Base-by-base conservation (phyloP, 495 filamentous ascomycete species). In the Xanthoparmelia taractica region DNA sequence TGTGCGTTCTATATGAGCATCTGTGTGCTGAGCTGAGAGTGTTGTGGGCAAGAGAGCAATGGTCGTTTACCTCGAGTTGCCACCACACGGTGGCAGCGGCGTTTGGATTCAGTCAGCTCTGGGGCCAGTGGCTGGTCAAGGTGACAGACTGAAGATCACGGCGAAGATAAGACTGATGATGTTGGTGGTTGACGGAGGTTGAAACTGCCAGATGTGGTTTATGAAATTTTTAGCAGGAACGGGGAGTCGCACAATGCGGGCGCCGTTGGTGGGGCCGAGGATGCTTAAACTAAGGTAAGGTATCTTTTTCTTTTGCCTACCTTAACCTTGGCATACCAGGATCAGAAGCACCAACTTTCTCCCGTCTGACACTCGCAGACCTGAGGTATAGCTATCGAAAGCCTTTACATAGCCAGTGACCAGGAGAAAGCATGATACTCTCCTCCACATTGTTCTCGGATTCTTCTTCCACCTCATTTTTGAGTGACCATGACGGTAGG, bases 211-310 rank as follows among this genome's bases (percentile, higher is more conserved):
- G 27, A 52, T 18, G 27, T 52, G 48, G 48, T 17, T 52, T 52
- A 18, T 52, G 48, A 52, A 52, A 31, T 25, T 15, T 31, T 31
- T 31, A 54, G 50, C 17, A 54, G 50, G 50, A 31, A 54, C 50
- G 45, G 50, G 27, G 8, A 33, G 29, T 54, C 50, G 50, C 50
- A 54, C 50, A 54, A 54, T 2, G 50, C 50, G 50, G 50, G 29
- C 6, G 27, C 50, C 50, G 50, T 54, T 31, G 7, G 50, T 13
- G 50, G 48, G 48, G 47, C 47, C 47, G 47, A 50, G 18, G 29
- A 54, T 13, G 50, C 29, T 54, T 54, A 54, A 54, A 33, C 10
- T 54, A 12, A n/a, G 1, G 7, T 47, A 23, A 48, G 23, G 25
- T 50, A 50, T 3, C 20, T 27, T 29, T 8, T 8, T n/a, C 48